Percentiles rank a stretch among this genome's conserved stretches.
Evolutionary conservation across 257 asterid genomes (phyloP).

Genomic region (Vinca minor): DNA sequence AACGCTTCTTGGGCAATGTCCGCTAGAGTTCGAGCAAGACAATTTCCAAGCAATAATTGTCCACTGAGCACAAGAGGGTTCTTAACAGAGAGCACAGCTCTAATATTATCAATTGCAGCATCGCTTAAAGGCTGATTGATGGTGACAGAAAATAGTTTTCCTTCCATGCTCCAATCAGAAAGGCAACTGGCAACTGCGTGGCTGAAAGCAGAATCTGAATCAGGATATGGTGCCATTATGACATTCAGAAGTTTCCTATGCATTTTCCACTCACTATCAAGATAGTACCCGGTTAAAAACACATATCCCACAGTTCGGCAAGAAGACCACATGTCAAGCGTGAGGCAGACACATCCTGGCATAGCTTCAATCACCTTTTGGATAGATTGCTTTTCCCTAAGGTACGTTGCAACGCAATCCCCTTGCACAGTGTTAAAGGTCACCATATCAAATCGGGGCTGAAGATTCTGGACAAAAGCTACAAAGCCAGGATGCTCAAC

Average conservation of each 20-base stretch:
- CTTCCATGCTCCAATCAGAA: slow-evolving; percentile 82
- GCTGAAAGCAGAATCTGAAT: slow-evolving; percentile 73
- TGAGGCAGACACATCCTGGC: slow-evolving; percentile 80
- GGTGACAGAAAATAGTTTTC: slow-evolving; percentile 75
- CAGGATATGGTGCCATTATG: slow-evolving; percentile 85
- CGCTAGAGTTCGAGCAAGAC: slow-evolving; percentile 79
- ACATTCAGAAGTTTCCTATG: slow-evolving; percentile 77
- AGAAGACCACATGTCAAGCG: slow-evolving; percentile 81
- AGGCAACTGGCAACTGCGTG: slow-evolving; percentile 89
- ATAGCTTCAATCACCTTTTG: slow-evolving; percentile 68
- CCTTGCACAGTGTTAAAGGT: slow-evolving; percentile 90
- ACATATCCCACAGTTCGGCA: slow-evolving; percentile 53
- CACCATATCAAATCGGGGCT: slow-evolving; percentile 92
- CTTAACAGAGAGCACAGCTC: slow-evolving; percentile 75
- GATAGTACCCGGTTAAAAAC: slow-evolving; percentile 71
- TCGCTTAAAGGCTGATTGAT: slow-evolving; percentile 54
- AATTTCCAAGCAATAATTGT: slow-evolving; percentile 63
- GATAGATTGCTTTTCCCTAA: slow-evolving; percentile 65
- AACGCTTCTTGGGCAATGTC: slow-evolving; percentile 57
- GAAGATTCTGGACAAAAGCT: slow-evolving; percentile 74
- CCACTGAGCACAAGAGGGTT: slow-evolving; percentile 74
- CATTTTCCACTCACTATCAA: slow-evolving; percentile 86
- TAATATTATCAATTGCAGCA: slow-evolving; percentile 54
- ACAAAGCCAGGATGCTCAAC: slow-evolving; percentile 93
- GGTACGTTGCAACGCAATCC: slow-evolving; percentile 82